Base-by-base conservation (phyloP, 306 rosid species). In the Gastrolobium villosum region DNA sequence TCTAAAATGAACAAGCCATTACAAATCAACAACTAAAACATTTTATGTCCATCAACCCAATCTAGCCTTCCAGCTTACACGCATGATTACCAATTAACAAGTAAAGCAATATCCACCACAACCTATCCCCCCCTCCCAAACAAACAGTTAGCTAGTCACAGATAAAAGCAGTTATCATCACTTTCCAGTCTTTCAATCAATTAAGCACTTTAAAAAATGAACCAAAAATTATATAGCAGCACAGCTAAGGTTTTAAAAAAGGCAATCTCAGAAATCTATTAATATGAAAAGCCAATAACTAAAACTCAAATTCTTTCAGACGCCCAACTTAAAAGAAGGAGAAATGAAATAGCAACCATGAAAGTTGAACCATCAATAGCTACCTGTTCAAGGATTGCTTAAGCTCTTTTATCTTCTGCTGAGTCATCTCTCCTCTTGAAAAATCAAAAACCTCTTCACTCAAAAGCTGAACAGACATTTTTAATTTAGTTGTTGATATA, bases 351-450 rank as follows among this genome's bases (percentile, higher is more conserved):
- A 40, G 15, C 46, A 68, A 53, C 31, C 70, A 53, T 41, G 14
- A 53, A 63, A 72, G 34, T 4, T 66, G 56, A 82, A 50, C 34
- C 49, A 68, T 76, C 70, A 60, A 71, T n/a, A 75, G 59, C 70
- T 66, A 94, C 98, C 97, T 91, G 85, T 93, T 93, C 86, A 86
- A 15, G 36, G 89, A 86, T 36, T 79, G 86, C 59, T 86, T 86
- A 59, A 86, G 89, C 65, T 86, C 89, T 75, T 86, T 86, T 49
- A 82, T 86, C 82, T 86, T 86, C 77, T 64, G 89, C 70, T 86
- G 89, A 31, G 89, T 86, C 89, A 86, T 86, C 71, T 86, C 89
- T 52, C 89, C 89, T 71, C 89, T 82, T 52, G 89, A 86, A 65
- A 86, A 86, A 82, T 86, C 89, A 61, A 86, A 86, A 75, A 86